A percentile compares a stretch with the other conserved stretches of the same genome.
These are phyloP conservation scores for Castanea sativa DNA, from an alignment of 306 rosid genomes.

Conservation along the genomic window DNA sequence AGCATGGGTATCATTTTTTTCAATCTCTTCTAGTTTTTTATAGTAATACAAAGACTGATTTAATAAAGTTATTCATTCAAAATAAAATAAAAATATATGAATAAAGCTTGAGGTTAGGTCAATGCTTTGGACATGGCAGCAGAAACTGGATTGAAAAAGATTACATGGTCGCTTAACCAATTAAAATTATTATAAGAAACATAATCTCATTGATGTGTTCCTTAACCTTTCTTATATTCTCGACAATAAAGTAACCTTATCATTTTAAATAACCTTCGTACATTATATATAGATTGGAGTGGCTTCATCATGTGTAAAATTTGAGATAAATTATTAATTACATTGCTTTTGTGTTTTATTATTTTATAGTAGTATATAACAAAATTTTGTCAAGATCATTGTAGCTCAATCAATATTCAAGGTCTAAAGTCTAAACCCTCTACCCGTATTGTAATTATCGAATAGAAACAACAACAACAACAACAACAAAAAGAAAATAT, in stretches of 20 bases:
- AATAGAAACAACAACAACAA: no score
- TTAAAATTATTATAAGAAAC: conserved; percentile 5
- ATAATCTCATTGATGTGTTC: background rate
- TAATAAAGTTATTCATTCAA: background rate
- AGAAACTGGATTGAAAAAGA: background rate
- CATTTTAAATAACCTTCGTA: background rate
- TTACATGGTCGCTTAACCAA: conserved; percentile 9
- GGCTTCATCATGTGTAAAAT: no score
- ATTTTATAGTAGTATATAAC: no score
- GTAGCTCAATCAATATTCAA: no score
- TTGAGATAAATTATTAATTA: no score
- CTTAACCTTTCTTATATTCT: background rate
- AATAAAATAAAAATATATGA: background rate
- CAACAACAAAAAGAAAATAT: no score
- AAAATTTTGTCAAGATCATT: no score
- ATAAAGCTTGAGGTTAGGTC: background rate
- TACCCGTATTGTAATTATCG: no score
- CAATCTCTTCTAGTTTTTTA: background rate
- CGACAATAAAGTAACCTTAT: conserved; percentile 8
- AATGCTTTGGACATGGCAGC: conserved; percentile 21
- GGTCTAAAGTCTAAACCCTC: no score
- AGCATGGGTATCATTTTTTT: background rate
- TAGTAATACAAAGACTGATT: background rate
- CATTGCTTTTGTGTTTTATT: no score
- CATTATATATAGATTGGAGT: background rate